Conservation (phyloP, 371 early-diverging fungal species). For the Furculomyces boomerangus region DNA sequence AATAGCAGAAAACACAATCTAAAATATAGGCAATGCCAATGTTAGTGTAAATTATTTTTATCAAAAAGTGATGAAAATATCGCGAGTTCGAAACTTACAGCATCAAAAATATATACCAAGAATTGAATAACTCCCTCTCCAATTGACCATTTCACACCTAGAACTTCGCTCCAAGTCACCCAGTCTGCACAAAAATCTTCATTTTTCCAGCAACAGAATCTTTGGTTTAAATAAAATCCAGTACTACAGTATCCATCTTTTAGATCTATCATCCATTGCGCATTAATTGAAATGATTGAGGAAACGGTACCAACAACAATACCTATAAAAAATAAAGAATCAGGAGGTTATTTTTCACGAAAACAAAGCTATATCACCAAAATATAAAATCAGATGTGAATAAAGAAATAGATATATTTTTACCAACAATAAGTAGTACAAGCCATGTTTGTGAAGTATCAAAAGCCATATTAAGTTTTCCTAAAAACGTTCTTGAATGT, state of each 20-base stretch:
- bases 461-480: constrained; percentile 32
- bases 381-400: background rate
- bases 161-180: constrained; percentile 3
- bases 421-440: constrained; percentile 43
- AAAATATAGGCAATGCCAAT: constrained; percentile 11
- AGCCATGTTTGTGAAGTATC: constrained; percentile 80
- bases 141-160: constrained; percentile 3
- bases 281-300: constrained; percentile 58
- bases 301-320: constrained; percentile 54
- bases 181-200: constrained; percentile 11
- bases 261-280: constrained; percentile 64
- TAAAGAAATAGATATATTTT: background rate
- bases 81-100: background rate
- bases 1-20: constrained; percentile 18
- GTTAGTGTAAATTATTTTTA: background rate
- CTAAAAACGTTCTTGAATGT: constrained; percentile 32
- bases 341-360: background rate
- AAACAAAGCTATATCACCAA: background rate
- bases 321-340: constrained; percentile 9
- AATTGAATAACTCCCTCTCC: background rate
- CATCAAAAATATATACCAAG: background rate
- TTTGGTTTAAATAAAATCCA: constrained; percentile 63
- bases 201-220: constrained; percentile 77
- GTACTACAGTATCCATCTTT: constrained; percentile 71
- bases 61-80: background rate